Base-by-base conservation (phyloP, 1,284 basidiomycete genomes). In the Apiotrichum mycotoxinovorans region DNA sequence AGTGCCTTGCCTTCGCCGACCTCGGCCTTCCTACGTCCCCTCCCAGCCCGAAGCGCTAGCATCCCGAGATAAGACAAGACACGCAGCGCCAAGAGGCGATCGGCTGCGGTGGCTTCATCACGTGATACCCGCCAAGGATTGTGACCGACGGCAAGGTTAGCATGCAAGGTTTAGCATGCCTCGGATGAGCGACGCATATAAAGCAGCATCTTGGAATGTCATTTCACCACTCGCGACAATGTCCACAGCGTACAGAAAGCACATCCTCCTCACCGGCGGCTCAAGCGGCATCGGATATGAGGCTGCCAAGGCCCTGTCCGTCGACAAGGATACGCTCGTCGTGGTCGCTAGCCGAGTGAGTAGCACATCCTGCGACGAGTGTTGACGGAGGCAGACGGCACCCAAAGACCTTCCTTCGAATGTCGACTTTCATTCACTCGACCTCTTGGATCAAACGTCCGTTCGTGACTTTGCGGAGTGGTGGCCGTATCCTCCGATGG, bases 201-300 rank as follows among this genome's bases (percentile, higher is more conserved):
- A n/a, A n/a, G n/a, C n/a, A n/a, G n/a, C n/a, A n/a, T n/a, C n/a
- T n/a, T n/a, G n/a, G n/a, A n/a, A n/a, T n/a, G n/a, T n/a, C n/a
- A n/a, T n/a, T n/a, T n/a, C n/a, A n/a, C n/a, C n/a, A n/a, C n/a
- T n/a, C n/a, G 30, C 40, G 22, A 41, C 18, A 10, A 41, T 41
- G n/a, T 20, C n/a, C 40, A 25, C 23, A 9, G 3, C n/a, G 20
- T 43, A 43, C 42, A 43, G 2, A 4, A 4, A 37, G 18, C 37
- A 56, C 55, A 42, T 51, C 10, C 41, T 58, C 23, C 25, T 58
- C 23, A 58, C 56, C 22, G 56, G 56, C 42, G 56, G 52, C 20
- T 35, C 38, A 12, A 54, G 52, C 33, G 67, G 67, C 17, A 60
- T 68, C 45, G 67, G 67, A n/a, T 40, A 59, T 22, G 59, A 65